These are phyloP conservation scores for Pistacia vera DNA, from an alignment of 345 rosid species.

Conservation along the genomic window DNA sequence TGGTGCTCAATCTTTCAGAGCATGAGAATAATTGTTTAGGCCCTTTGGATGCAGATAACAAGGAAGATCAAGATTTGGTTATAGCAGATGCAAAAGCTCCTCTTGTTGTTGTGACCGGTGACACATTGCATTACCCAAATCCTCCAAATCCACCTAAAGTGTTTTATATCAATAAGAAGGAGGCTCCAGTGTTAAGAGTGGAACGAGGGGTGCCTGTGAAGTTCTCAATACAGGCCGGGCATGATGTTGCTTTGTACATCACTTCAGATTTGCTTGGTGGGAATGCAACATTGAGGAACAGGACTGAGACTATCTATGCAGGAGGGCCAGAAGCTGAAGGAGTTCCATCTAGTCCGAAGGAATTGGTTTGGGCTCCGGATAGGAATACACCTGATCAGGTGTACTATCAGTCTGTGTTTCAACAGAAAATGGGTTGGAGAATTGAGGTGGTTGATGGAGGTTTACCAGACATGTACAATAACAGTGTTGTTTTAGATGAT, in stretches of 20 bases:
- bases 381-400: slow-evolving; percentile 94
- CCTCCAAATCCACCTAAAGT: slow-evolving; percentile 69
- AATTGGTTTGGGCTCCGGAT: slow-evolving; percentile 83
- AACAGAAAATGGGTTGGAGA: slow-evolving; percentile 96
- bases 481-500: slow-evolving; percentile 83
- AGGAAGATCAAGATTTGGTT: slow-evolving; percentile 73
- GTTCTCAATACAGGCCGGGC: slow-evolving; percentile 73
- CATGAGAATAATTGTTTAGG: slow-evolving; percentile 57
- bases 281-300: slow-evolving; percentile 81
- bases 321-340: slow-evolving; percentile 95
- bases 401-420: slow-evolving; percentile 79
- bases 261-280: slow-evolving; percentile 93
- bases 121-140: slow-evolving; percentile 58
- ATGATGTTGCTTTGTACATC: slow-evolving; percentile 70
- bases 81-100: slow-evolving; percentile 55
- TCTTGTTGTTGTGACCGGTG: slow-evolving; percentile 50
- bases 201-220: slow-evolving; percentile 76
- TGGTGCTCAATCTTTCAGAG: slow-evolving; percentile 51
- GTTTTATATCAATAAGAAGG: slow-evolving; percentile 70
- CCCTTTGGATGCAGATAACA: slow-evolving; percentile 67
- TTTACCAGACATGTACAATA: slow-evolving; percentile 92
- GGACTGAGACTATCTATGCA: slow-evolving; percentile 72
- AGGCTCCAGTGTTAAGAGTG: slow-evolving; percentile 70
- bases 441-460: slow-evolving; percentile 97
- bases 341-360: slow-evolving; percentile 70